phyloP scores from a whole-genome alignment of 139 green algal genomes.

The Coelastrella sp. region DNA sequence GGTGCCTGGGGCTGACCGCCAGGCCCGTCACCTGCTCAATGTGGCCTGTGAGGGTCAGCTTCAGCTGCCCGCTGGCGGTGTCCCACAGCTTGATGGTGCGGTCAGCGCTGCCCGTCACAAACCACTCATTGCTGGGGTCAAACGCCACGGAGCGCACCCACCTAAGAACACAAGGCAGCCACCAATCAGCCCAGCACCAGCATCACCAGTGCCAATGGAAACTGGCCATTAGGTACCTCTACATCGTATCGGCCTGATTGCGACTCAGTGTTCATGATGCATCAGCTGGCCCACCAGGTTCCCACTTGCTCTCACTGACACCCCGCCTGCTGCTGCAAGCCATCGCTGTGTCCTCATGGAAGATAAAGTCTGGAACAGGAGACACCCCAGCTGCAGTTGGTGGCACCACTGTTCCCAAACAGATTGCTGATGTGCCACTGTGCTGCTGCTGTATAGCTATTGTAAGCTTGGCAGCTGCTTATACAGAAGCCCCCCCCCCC shows the following conservation, averaged over 20 bases:
- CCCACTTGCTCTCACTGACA: no score
- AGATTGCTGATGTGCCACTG: background rate
- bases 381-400: background rate
- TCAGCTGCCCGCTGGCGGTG: slow-evolving; percentile 88
- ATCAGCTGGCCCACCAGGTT: no score
- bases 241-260: background rate
- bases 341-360: no score
- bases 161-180: slow-evolving; percentile 46
- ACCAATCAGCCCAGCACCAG: background rate
- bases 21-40: slow-evolving; percentile 97
- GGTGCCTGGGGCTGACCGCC: slow-evolving; percentile 85
- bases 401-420: background rate
- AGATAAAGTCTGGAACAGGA: background rate
- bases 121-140: slow-evolving; percentile 98
- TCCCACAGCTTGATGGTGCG: slow-evolving; percentile 99
- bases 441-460: background rate
- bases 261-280: background rate
- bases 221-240: no score
- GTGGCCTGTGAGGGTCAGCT: slow-evolving; percentile 99
- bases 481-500: background rate
- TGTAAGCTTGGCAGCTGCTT: background rate
- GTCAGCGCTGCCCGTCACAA: slow-evolving; percentile 91
- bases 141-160: slow-evolving; percentile 95
- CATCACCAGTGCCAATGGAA: no score
- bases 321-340: no score